phyloP scores from a whole-genome alignment of 2,329 filamentous ascomycete genomes.

The Botrytis porri region DNA sequence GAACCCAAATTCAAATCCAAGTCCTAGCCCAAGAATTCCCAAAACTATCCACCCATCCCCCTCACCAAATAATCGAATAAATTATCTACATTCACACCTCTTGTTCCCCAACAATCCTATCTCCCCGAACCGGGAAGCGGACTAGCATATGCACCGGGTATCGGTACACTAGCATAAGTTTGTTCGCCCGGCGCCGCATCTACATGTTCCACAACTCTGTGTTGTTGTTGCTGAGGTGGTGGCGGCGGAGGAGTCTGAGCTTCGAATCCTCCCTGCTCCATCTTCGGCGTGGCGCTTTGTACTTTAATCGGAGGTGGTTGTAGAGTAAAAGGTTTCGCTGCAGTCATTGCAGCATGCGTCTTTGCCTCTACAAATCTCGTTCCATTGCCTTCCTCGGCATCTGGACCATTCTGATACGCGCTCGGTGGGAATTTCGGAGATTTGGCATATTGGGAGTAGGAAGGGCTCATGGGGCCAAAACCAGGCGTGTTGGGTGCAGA shows the following conservation, averaged over 20 bases:
- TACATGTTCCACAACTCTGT: constrained; percentile 58
- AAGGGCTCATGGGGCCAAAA: constrained; percentile 68
- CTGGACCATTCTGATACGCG: constrained; percentile 50
- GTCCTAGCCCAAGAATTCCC: neutral
- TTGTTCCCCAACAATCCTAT: neutral
- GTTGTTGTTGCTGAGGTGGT: constrained; percentile 18
- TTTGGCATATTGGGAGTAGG: constrained; percentile 42
- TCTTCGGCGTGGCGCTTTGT: constrained; percentile 68
- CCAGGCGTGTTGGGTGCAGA: constrained; percentile 94
- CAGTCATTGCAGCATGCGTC: constrained; percentile 44
- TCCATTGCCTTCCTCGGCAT: constrained; percentile 49
- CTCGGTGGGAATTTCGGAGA: constrained; percentile 59
- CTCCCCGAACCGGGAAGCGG: constrained; percentile 43
- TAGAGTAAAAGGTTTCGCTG: constrained; percentile 71
- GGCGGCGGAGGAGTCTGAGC: constrained; percentile 37
- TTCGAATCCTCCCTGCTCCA: constrained; percentile 61
- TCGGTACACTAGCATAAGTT: constrained; percentile 81
- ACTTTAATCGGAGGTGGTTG: constrained; percentile 80
- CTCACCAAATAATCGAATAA: neutral
- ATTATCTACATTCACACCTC: neutral
- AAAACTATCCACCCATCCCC: neutral
- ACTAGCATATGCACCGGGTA: constrained; percentile 76
- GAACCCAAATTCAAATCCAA: neutral
- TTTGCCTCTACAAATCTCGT: constrained; percentile 58
- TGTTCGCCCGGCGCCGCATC: constrained; percentile 75